Evolutionary conservation across 2,329 filamentous ascomycete genomes (phyloP).

Genomic region (Beauveria varroae): DNA sequence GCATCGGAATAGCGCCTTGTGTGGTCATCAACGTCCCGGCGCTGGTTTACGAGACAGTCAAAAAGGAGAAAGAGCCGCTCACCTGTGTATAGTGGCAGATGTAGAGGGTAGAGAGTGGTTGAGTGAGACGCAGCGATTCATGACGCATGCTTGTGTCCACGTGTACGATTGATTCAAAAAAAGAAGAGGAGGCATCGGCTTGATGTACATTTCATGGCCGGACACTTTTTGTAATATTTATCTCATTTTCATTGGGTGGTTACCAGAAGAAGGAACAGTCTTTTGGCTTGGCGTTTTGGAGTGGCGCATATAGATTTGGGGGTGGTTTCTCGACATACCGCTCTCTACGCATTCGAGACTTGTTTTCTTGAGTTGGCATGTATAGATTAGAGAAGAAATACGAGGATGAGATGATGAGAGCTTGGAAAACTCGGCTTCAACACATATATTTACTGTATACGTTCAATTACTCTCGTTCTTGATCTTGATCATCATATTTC

Average conservation of each 20-base stretch:
- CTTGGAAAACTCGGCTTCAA: constrained; percentile 2
- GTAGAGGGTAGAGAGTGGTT: neutral
- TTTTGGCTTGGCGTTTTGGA: constrained; percentile 7
- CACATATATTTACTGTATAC: neutral
- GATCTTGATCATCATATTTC: neutral
- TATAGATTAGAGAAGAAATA: neutral
- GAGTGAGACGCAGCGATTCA: neutral
- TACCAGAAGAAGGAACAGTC: neutral
- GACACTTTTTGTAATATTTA: constrained; percentile 1
- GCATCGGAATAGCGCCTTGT: neutral
- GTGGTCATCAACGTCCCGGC: neutral
- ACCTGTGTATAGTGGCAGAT: neutral
- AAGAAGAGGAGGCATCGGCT: neutral
- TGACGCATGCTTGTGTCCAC: neutral
- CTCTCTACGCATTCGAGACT: constrained; percentile 1
- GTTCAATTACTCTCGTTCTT: neutral
- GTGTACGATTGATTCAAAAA: constrained; percentile 1
- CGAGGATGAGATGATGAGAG: neutral
- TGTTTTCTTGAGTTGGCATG: constrained; percentile 4
- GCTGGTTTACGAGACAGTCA: neutral
- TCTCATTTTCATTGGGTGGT: neutral
- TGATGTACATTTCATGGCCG: constrained; percentile 1
- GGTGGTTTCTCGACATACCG: neutral
- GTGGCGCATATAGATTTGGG: constrained; percentile 8
- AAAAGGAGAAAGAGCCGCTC: neutral